Conservation (phyloP, 768 basidiomycete species). For the Trametes maxima region DNA sequence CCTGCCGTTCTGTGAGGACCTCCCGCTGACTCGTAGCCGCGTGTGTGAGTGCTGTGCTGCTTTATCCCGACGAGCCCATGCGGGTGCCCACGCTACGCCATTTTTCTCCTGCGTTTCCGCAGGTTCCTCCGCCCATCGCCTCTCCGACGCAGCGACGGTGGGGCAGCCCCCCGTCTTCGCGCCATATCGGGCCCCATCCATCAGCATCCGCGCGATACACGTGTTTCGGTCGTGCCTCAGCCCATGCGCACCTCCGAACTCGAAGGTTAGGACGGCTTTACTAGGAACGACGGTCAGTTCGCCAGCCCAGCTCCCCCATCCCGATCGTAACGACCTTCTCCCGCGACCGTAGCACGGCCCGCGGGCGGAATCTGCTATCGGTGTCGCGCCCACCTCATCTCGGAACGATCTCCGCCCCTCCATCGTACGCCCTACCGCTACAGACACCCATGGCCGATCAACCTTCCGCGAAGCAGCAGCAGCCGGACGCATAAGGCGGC, state of each 20-base stretch:
- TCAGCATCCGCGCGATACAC: slow-evolving; percentile 9
- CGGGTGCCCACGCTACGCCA: background rate
- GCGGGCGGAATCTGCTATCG: slow-evolving; percentile 11
- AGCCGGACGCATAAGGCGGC: slow-evolving; percentile 5
- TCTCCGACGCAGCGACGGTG: background rate
- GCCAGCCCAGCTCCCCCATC: background rate
- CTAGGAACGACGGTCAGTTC: background rate
- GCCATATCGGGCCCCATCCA: slow-evolving; percentile 20
- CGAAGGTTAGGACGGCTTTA: background rate
- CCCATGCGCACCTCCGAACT: background rate
- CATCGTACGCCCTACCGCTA: slow-evolving; percentile 2
- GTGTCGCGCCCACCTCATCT: slow-evolving; percentile 12
- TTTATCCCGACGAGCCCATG: background rate
- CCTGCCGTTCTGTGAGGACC: background rate
- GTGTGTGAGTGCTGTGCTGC: slow-evolving; percentile 6
- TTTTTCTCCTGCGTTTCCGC: background rate
- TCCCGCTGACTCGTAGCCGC: background rate
- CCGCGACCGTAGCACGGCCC: slow-evolving; percentile 16
- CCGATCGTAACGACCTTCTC: slow-evolving; percentile 16
- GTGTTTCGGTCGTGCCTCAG: slow-evolving; percentile 10
- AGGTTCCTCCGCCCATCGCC: slow-evolving; percentile 8
- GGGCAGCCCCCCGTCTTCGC: slow-evolving; percentile 1
- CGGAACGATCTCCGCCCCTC: slow-evolving; percentile 14
- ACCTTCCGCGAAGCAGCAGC: slow-evolving; percentile 7
- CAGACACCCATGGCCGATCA: slow-evolving; percentile 4